Evolutionary conservation across 192 early-diverging fungal species (phyloP).

Genomic region (Chytriomyces sp.): DNA sequence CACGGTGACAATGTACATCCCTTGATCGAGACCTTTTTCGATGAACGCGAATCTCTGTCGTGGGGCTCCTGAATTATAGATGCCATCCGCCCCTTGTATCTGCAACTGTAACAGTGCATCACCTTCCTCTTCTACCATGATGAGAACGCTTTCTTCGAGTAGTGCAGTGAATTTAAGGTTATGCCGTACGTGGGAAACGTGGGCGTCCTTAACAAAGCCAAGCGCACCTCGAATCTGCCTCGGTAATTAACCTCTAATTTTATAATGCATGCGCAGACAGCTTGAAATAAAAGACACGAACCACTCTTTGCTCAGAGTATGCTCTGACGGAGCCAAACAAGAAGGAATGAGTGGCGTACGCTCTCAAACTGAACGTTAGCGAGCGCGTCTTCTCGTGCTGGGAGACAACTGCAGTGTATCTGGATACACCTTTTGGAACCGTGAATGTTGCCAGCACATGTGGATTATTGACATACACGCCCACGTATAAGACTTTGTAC

Average conservation of each 20-base stretch:
- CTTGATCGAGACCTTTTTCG: background rate
- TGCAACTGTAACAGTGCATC: background rate
- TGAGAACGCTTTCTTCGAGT: background rate
- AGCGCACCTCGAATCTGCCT: background rate
- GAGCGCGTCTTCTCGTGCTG: conserved; percentile 74
- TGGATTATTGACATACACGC: conserved; percentile 81
- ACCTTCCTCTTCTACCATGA: conserved; percentile 22
- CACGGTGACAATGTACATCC: background rate
- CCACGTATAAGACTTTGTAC: conserved; percentile 64
- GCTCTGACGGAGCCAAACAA: conserved; percentile 66
- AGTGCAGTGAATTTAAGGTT: background rate
- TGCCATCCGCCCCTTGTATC: background rate
- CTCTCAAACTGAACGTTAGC: conserved; percentile 79
- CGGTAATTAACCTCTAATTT: background rate
- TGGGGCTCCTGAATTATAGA: background rate
- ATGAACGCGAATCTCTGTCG: conserved; percentile 23
- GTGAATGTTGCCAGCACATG: conserved; percentile 55
- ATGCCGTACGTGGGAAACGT: too few species aligned
- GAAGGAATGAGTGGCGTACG: conserved; percentile 69
- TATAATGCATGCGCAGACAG: background rate
- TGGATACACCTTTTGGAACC: conserved; percentile 55
- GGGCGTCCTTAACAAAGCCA: too few species aligned
- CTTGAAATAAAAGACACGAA: background rate
- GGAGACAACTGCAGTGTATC: conserved; percentile 80
- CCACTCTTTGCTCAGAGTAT: conserved; percentile 64